Evolutionary conservation across 1,284 basidiomycete species (phyloP), one percentile per base, ranked within the genome.

Genomic region (Pseudozyma tsukubaensis): DNA sequence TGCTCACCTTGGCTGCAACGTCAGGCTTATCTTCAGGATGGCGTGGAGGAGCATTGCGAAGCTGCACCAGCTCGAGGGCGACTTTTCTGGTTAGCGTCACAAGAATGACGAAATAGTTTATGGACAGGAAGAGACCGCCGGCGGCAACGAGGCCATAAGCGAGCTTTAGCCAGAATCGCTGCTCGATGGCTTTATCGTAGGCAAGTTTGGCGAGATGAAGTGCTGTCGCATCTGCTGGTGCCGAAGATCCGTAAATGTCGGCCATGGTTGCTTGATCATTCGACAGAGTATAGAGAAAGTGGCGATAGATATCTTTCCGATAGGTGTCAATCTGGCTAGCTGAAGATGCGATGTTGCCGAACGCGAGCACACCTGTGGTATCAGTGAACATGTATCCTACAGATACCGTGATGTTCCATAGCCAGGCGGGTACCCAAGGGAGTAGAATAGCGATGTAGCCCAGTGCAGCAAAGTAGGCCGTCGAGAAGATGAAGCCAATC

Each of bases 401-500:
- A 0, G 57, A 32, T 18, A 72, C 40, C 9, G 12, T 34, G 10
- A 19, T 14, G 42, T 72, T 72, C 70, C 70, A 72, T 4, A 72
- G 7, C 57, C 42, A 52, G 7, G 64, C 59, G 1, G 56, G 36
- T 2, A 58, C 37, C n/a, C 60, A 43, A 14, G 70, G 70, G 1
- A 68, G 45, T 21, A 72, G 48, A 14, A 72, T 57, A 2, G 64
- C 70, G 5, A 72, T 58, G 57, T 72, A 72, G 21, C 70, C 70
- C 6, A 72, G 21, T 1, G 60, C 51, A 8, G 64, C 57, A 13
- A 67, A 61, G 45, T 59, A 72, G 13, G 50, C 61, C 18, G 55
- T 61, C 0, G 65, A 63, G 35, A 63, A 69, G 48, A 73, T 43
- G 24, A 34, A 18, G 6, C n/a, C n/a, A 8, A 49, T 1, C 66